A percentile compares a stretch with the other conserved stretches of the same genome.
Conservation (phyloP, 768 basidiomycete genomes). For the Boletus vinaceobasis region DNA sequence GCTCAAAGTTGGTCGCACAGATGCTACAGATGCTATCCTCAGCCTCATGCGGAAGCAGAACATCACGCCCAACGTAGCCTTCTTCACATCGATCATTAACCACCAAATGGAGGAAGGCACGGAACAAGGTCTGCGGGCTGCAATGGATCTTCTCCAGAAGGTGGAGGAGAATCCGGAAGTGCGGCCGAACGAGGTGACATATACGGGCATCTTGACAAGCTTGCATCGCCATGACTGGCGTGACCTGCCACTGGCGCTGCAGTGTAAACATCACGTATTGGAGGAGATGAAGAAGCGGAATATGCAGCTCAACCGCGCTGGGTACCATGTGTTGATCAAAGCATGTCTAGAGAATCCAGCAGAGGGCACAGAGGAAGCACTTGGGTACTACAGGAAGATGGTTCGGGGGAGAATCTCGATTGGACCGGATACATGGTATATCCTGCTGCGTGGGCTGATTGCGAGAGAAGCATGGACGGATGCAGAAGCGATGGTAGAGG, state of each 20-base stretch:
- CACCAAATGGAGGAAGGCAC: conserved; percentile 60
- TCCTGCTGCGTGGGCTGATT: conserved; percentile 65
- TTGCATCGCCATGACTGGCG: conserved; percentile 61
- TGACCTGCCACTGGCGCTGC: conserved; percentile 40
- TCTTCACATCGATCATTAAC: conserved; percentile 78
- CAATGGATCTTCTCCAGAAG: conserved; percentile 62
- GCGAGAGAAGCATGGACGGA: conserved; percentile 55
- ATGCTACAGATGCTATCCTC: conserved; percentile 64
- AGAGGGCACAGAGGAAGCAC: conserved; percentile 51
- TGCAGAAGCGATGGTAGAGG: conserved; percentile 57
- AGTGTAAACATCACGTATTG: conserved; percentile 49
- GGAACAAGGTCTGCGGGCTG: conserved; percentile 53
- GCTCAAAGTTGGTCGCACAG: conserved; percentile 60
- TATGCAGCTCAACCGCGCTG: conserved; percentile 55
- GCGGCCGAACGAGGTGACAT: conserved; percentile 75
- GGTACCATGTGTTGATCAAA: conserved; percentile 76
- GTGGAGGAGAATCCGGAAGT: conserved; percentile 63
- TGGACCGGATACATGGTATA: conserved; percentile 70
- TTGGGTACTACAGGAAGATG: conserved; percentile 65
- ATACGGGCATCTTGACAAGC: conserved; percentile 74
- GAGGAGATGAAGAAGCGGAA: conserved; percentile 55
- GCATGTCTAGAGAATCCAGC: conserved; percentile 55
- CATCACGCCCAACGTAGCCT: conserved; percentile 68
- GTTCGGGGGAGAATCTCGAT: conserved; percentile 42
- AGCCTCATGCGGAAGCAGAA: conserved; percentile 74